Conservation (phyloP, 805 yeast genomes). For the Kluyveromyces starmeri region DNA sequence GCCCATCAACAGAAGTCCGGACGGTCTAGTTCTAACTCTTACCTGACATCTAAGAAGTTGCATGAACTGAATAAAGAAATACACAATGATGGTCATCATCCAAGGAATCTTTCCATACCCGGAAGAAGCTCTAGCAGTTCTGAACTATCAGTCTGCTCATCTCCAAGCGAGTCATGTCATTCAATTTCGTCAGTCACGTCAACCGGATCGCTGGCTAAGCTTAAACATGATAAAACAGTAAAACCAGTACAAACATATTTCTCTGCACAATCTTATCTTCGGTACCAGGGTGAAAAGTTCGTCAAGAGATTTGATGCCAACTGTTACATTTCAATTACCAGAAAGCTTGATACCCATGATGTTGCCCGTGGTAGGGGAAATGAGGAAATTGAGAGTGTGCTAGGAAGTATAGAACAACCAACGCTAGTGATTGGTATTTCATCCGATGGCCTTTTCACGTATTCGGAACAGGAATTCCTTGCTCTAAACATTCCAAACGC, state of each 20-base stretch:
- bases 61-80: slow-evolving; percentile 72
- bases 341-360: slow-evolving; percentile 94
- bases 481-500: slow-evolving; percentile 70
- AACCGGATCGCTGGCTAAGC: slow-evolving; percentile 14
- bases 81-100: slow-evolving; percentile 74
- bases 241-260: slow-evolving; percentile 50
- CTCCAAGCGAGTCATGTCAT: slow-evolving; percentile 17
- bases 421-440: slow-evolving; percentile 80
- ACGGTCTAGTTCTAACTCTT: slow-evolving; percentile 4
- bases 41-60: slow-evolving; percentile 33
- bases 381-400: slow-evolving; percentile 35
- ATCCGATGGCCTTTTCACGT: slow-evolving; percentile 88
- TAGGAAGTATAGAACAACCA: slow-evolving; percentile 59
- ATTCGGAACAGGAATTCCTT: slow-evolving; percentile 80
- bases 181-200: slow-evolving; percentile 30
- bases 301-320: slow-evolving; percentile 89
- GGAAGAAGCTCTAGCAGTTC: slow-evolving; percentile 7
- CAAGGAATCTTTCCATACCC: slow-evolving; percentile 13
- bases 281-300: slow-evolving; percentile 92
- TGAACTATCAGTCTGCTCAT: slow-evolving; percentile 11
- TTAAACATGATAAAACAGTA: slow-evolving; percentile 18
- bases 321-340: slow-evolving; percentile 87
- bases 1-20: slow-evolving; percentile 27
- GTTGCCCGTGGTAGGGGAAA: slow-evolving; percentile 64
- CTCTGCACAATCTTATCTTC: slow-evolving; percentile 89